Evolutionary conservation across 2,329 filamentous ascomycete species (phyloP).

Genomic region (Penicillium verrucosum): DNA sequence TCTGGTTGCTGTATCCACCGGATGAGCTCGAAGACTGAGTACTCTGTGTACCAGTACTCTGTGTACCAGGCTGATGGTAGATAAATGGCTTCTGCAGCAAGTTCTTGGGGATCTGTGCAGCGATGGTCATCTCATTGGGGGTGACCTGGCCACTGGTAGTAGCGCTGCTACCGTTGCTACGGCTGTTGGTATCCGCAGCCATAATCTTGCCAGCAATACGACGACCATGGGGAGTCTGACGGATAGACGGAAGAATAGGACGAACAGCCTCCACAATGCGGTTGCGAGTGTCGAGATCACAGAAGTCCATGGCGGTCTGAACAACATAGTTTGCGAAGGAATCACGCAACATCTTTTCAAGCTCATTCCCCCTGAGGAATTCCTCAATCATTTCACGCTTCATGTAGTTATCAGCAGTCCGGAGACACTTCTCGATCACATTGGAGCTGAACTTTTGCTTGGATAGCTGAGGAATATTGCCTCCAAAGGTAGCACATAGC

Average conservation of each 20-base stretch:
- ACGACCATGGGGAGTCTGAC: slow-evolving; percentile 88
- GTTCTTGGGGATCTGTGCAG: slow-evolving; percentile 35
- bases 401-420: slow-evolving; percentile 71
- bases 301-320: slow-evolving; percentile 88
- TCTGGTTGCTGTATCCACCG: slow-evolving; percentile 28
- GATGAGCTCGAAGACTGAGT: slow-evolving; percentile 23
- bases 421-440: slow-evolving; percentile 93
- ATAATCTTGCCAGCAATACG: slow-evolving; percentile 87
- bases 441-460: slow-evolving; percentile 99
- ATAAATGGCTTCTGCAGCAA: slow-evolving; percentile 31
- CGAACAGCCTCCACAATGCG: slow-evolving; percentile 80
- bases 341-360: slow-evolving; percentile 86
- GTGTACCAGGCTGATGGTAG: slow-evolving; percentile 27
- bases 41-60: slow-evolving; percentile 28
- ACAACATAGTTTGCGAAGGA: slow-evolving; percentile 97
- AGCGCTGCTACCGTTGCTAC: slow-evolving; percentile 36
- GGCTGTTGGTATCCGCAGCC: slow-evolving; percentile 49
- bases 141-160: slow-evolving; percentile 35
- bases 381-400: slow-evolving; percentile 83
- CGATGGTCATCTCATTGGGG: slow-evolving; percentile 38
- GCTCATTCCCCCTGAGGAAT: slow-evolving; percentile 68
- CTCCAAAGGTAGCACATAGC: slow-evolving; percentile 75
- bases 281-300: slow-evolving; percentile 68
- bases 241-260: slow-evolving; percentile 77
- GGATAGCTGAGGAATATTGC: slow-evolving; percentile 68